Base-by-base conservation (phyloP, 1,284 basidiomycete species). In the Sphaerobolus stellatus region DNA sequence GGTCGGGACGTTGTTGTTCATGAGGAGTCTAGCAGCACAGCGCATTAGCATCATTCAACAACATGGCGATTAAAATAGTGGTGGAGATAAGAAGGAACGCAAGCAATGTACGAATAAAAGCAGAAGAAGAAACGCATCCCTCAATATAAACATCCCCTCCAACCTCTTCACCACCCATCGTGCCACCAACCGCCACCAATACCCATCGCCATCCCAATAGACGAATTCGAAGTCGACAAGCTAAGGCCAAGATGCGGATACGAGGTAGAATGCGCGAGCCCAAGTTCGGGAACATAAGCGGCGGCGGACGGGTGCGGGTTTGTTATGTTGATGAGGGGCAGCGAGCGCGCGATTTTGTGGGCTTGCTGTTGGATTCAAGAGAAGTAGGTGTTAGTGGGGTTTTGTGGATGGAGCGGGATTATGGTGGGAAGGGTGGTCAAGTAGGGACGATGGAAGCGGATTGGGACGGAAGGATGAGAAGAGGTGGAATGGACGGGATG, bases 91-190 rank as follows among this genome's bases (percentile, higher is more conserved):
- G 41, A 27, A 33, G 9, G n/a, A 24, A 13, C 16, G 36, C 8
- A 52, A 38, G 38, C 20, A 27, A 16, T 31, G 18, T 43, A 2
- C 34, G 34, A 18, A 3, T 47, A 43, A 13, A 33, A 18, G 55
- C 40, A 62, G 13, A 53, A 6, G 14, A 51, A 29, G 44, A 52
- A 36, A 66, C 73, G 50, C 55, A 82, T 78, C 86, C 86, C 67
- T 89, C 86, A 66, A 89, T 82, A 66, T 89, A 89, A 55, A 89
- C 66, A 67, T 89, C 56, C 77, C 80, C 64, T 86, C 86, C 87
- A 88, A 78, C 74, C 49, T 75, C 76, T 29, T 74, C 75, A 3
- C 73, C 73, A 14, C 63, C 65, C 5, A 51, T 50, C 22, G 67
- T 59, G 33, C 63, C 48, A 45, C 27, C 18, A 34, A 25, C 44